Evolutionary conservation across 2,329 filamentous ascomycete genomes (phyloP), one percentile per base, ranked within the genome.

Genomic region (Clonostachys rhizophaga): DNA sequence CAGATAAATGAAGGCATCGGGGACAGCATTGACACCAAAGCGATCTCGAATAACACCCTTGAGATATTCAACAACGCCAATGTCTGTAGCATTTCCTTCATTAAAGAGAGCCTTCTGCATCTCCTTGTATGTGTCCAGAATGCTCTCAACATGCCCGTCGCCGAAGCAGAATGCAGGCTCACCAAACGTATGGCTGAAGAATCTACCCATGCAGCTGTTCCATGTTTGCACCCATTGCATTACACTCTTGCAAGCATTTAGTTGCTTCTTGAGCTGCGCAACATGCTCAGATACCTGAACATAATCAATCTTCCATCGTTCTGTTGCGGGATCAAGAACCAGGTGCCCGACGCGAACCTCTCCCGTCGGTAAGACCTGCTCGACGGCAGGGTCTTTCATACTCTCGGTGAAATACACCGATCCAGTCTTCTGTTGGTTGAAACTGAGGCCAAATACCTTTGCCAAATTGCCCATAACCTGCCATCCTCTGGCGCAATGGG

Each of bases 301-400:
- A 50, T 76, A 71, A 50, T 83, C 75, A 44, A 83, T 79, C 41
- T 70, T 55, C 62, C 79, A 83, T 35, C 68, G 68, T 13, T 72
- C 72, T 14, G 68, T 51, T 3, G 17, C 36, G 36, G 36, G 36
- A 18, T 39, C 36, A 18, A 39, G 36, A 39, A n/a, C 3, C 4
- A 39, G 11, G n/a, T 39, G 36, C 17, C 36, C 36, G 36, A 39
- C 36, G 14, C 17, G 14, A 18, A 39, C 36, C 17, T 39, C 36
- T n/a, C 36, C 36, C 12, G 14, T 18, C 14, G 36, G 36, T 8
- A 39, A 11, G 14, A 39, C 14, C 14, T 18, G 14, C 7, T n/a
- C 36, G 3, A 39, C 36, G 7, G 14, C 17, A n/a, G 14, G 17
- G 36, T 39, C 36, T n/a, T n/a, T 39, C 36, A n/a, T 39, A n/a